Conservation (phyloP, 2,329 filamentous ascomycete species). For the Myriosclerotinia scirpicola region DNA sequence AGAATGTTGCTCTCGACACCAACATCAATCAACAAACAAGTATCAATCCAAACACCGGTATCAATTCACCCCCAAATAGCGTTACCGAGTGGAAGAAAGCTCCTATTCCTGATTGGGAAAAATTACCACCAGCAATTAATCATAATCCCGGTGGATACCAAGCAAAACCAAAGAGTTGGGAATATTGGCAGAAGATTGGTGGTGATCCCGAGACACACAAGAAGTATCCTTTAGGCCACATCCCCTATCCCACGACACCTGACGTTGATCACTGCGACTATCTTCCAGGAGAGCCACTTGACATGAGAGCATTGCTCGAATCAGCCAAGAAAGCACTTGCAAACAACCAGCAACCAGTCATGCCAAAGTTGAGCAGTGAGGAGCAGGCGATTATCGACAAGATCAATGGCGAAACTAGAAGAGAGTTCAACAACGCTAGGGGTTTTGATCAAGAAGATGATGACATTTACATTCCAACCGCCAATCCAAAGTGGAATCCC, state of each 20-base stretch:
- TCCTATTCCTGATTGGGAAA: conserved; percentile 16
- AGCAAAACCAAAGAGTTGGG: conserved; percentile 18
- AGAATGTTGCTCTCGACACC: not conserved
- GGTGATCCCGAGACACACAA: conserved; percentile 22
- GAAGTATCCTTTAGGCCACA: conserved; percentile 20
- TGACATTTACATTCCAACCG: conserved; percentile 2
- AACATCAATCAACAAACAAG: not conserved
- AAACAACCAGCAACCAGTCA: not conserved
- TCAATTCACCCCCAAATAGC: not conserved
- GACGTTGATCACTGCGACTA: conserved; percentile 17
- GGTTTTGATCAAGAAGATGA: conserved; percentile 16
- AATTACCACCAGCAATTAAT: conserved; percentile 13
- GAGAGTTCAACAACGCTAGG: conserved; percentile 11
- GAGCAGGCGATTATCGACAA: conserved; percentile 3
- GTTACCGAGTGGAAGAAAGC: conserved; percentile 11
- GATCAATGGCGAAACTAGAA: not conserved
- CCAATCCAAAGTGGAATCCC: conserved; percentile 2
- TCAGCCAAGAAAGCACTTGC: conserved; percentile 9
- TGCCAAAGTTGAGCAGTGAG: conserved; percentile 10
- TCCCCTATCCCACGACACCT: conserved; percentile 17
- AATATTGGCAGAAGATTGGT: conserved; percentile 23
- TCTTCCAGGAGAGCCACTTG: conserved; percentile 10
- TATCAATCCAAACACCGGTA: no score
- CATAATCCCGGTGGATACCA: conserved; percentile 16
- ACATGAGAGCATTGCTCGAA: not conserved